Evolutionary conservation across 1,139 yeast genomes (phyloP), one percentile per base, ranked within the genome.

Genomic region (Pichia sp.): DNA sequence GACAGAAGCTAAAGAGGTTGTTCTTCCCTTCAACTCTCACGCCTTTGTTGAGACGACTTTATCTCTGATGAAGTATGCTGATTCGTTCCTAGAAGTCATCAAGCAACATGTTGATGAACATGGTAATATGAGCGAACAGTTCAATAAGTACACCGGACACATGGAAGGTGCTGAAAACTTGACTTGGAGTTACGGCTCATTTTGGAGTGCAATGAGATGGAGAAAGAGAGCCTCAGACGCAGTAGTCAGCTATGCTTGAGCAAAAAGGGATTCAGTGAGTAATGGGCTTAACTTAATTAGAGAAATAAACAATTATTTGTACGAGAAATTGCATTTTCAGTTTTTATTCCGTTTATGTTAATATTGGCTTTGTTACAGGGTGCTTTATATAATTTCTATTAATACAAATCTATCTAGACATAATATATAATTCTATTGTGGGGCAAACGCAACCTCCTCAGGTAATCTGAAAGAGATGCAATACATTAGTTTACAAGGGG

Each of bases 401-500:
- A 38, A 13, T 13, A 38, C 41, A 38, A 32, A 32, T 13, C 11
- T 7, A 10, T 46, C 26, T 46, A 46, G 23, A 41, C 16, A 4
- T 47, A 8, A 36, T 5, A 13, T 26, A 8, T 13, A 29, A 10
- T 15, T 26, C 38, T 40, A 32, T 19, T 44, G 10, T 26, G 23
- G n/a, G 2, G 52, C 52, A 40, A 83, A 85, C 1, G 97, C 97
- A 38, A 92, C 90, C 57, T 80, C 85, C 57, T 76, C 76, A 0
- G 99, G 99, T 45, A 93, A 75, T 62, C 72, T 71, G 71, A 92
- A 90, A 8, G 92, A 76, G 4, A 89, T 88, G 69, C 98, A 90
- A 68, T 82, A 92, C 99, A 93, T 93, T 38, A 93, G 93, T 68
- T 93, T 95, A 2, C 97, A 90, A 2, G 99, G 99, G 0, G 99